These are phyloP conservation scores for Xeromyces bisporus DNA, from an alignment of 495 filamentous ascomycete genomes.

Conservation along the genomic window DNA sequence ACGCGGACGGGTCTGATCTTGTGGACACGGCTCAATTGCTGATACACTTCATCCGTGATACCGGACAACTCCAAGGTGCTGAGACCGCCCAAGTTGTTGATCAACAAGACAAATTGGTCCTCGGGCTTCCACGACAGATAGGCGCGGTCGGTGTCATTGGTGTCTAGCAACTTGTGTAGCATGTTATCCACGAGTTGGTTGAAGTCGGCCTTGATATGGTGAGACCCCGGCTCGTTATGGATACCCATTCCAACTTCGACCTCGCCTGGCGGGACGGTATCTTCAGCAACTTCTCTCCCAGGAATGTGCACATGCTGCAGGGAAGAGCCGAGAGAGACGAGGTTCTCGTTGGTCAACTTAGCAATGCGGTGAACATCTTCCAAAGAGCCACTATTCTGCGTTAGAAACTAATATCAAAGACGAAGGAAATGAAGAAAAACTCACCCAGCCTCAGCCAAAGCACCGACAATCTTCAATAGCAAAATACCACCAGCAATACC, in stretches of 20 bases:
- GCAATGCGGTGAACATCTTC: conserved; percentile 59
- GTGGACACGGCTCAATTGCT: conserved; percentile 52
- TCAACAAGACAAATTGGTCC: conserved; percentile 54
- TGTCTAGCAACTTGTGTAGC: conserved; percentile 66
- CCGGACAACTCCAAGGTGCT: conserved; percentile 78
- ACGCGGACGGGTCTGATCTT: conserved; percentile 54
- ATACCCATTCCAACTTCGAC: conserved; percentile 97
- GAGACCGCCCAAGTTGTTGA: conserved; percentile 92
- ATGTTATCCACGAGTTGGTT: conserved; percentile 58
- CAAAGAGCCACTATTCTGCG: conserved; percentile 21
- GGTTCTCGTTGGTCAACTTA: conserved; percentile 50
- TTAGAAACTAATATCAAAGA: no score
- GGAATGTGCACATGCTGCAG: conserved; percentile 88
- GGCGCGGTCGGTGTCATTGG: conserved; percentile 59
- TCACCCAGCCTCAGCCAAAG: conserved; percentile 58
- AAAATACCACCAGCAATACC: conserved; percentile 85
- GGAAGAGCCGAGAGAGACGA: conserved; percentile 74
- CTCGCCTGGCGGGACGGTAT: conserved; percentile 46
- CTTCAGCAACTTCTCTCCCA: conserved; percentile 43
- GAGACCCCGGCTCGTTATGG: conserved; percentile 86
- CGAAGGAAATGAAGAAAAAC: conserved; percentile 9
- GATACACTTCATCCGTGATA: conserved; percentile 73
- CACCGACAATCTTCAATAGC: conserved; percentile 77
- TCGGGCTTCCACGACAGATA: conserved; percentile 50
- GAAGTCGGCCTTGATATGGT: conserved; percentile 47